Conservation (phyloP, 1,284 basidiomycete species). For the Entoloma clypeatum region DNA sequence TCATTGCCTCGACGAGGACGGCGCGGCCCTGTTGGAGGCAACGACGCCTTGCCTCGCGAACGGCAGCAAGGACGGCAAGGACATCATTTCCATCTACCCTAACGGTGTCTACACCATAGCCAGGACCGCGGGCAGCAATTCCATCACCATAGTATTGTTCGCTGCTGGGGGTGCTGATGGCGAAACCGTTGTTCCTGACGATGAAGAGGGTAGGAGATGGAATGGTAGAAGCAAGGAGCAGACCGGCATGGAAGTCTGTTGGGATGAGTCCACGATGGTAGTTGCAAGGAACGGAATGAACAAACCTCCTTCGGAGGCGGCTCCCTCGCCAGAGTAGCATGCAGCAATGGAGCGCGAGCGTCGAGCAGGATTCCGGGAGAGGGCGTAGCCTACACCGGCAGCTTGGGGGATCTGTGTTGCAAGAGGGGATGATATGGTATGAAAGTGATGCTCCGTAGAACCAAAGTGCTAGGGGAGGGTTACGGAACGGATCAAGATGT, state of each 20-base stretch:
- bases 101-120: conserved; percentile 90
- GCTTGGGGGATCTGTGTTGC: conserved; percentile 96
- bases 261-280: conserved; percentile 4
- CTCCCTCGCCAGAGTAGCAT: conserved; percentile 87
- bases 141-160: conserved; percentile 93
- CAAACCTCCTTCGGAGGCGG: conserved; percentile 67
- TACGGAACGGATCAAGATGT: not conserved
- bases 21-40: conserved; percentile 80
- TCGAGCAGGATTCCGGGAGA: conserved; percentile 75
- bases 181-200: conserved; percentile 88
- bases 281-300: conserved; percentile 1
- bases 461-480: conserved; percentile 70
- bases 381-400: conserved; percentile 87
- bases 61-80: conserved; percentile 81
- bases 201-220: conserved; percentile 72
- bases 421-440: conserved; percentile 92
- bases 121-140: conserved; percentile 89
- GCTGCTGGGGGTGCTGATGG: conserved; percentile 87
- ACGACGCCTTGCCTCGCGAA: conserved; percentile 72
- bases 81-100: conserved; percentile 95
- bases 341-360: conserved; percentile 77
- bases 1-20: conserved; percentile 91
- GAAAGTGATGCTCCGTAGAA: conserved; percentile 81
- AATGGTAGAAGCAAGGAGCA: conserved; percentile 73
- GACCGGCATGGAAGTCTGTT: conserved; percentile 75